Evolutionary conservation across 2,329 filamentous ascomycete genomes (phyloP).

Genomic region (Fusarium sp.): DNA sequence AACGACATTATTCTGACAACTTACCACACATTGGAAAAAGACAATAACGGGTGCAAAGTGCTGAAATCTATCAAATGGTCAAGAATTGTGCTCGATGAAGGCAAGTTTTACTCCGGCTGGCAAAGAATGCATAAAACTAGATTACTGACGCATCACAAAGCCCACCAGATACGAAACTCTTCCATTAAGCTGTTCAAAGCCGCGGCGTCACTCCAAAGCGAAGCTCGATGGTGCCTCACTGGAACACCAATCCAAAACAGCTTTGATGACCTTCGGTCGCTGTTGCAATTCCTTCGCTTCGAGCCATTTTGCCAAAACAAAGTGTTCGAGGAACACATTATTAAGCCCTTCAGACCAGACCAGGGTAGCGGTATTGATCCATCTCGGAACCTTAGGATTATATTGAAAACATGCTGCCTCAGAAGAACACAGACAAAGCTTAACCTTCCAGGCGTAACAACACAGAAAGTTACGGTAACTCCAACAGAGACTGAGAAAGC

Average conservation of each 20-base stretch:
- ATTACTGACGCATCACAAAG: accelerated
- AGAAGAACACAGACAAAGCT: not conserved
- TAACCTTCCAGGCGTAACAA: accelerated
- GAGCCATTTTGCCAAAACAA: accelerated
- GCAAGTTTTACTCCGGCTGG: accelerated
- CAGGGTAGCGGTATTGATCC: accelerated
- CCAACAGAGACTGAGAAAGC: not conserved
- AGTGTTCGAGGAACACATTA: not conserved
- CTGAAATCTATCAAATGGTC: not conserved
- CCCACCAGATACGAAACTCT: conserved; percentile 13
- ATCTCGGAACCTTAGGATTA: not conserved
- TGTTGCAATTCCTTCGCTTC: not conserved
- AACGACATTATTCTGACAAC: conserved; percentile 8
- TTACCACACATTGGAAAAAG: not conserved
- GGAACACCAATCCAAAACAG: conserved; percentile 11
- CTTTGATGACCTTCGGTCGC: not conserved
- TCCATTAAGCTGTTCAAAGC: accelerated
- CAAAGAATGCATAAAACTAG: accelerated
- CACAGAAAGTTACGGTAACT: accelerated
- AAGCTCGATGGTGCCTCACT: accelerated
- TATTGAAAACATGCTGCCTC: not conserved
- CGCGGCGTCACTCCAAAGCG: accelerated
- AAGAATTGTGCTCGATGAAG: conserved; percentile 2
- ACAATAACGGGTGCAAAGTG: accelerated
- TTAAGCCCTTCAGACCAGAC: not conserved